Evolutionary conservation across 2,329 filamentous ascomycete genomes (phyloP), one percentile per base, ranked within the genome.

Genomic region (Xylaria sp.): DNA sequence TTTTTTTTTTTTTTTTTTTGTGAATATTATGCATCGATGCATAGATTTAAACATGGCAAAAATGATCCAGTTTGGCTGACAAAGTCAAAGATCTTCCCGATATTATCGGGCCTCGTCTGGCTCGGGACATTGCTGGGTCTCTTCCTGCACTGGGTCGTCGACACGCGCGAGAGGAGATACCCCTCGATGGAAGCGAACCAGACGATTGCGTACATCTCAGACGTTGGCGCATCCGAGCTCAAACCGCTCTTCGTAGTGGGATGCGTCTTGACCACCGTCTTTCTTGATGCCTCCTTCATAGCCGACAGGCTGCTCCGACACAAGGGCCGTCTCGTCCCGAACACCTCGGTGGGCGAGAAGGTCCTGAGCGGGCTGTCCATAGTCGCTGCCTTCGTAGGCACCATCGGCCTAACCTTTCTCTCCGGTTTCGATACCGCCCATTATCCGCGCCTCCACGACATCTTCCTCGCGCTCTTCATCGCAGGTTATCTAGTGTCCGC

Each of bases 241-340:
- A 92, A 94, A 77, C 92, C 93, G 2, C 84, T 95, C 69, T 96
- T 96, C 83, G 90, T 96, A 75, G 84, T 89, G 39, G 91, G 92
- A 73, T 90, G 87, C 75, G 82, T 84, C 62, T 81, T 93, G 41
- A 94, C 92, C 5, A 91, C 93, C 25, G 83, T 97, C 57, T 90
- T 92, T 69, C 90, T 99, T 76, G 92, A 97, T 81, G 80, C 93
- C 9, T 89, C 91, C 30, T 96, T 99, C 77, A 80, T 92, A 61
- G 83, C 91, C 15, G 95, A 97, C 82, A 89, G 94, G 69, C 96
- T 90, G 88, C 85, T 98, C 60, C 90, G 95, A 53, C 94, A 97
- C 80, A 85, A 83, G 25, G 93, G 93, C 9, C 90, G 93, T 15
- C 85, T 98, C 32, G 88, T 90, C 2, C 91, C 88, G 70, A 97